Evolutionary conservation across 2,329 filamentous ascomycete species (phyloP).

Genomic region (Fusarium neocosmosporiellum): DNA sequence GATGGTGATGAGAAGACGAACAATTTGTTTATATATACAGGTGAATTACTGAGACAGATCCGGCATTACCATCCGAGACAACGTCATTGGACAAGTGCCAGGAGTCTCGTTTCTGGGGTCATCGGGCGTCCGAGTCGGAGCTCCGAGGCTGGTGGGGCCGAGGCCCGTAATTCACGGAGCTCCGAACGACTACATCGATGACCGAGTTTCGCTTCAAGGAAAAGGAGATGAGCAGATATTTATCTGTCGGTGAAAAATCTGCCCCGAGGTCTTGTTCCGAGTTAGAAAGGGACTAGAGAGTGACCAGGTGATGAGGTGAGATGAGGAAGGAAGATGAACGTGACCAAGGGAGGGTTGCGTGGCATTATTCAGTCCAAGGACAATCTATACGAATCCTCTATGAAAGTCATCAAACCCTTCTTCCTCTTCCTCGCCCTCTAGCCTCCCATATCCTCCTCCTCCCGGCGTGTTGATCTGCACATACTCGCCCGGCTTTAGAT

Average conservation of each 20-base stretch:
- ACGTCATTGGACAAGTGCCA: background rate
- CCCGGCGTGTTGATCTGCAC: constrained; percentile 52
- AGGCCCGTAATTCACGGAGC: background rate
- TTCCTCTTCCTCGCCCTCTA: background rate
- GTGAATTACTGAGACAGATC: background rate
- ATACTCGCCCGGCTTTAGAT: constrained; percentile 48
- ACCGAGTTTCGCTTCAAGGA: background rate
- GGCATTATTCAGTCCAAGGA: background rate
- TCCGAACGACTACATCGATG: background rate
- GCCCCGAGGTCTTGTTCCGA: background rate
- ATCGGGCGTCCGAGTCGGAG: background rate
- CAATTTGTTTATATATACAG: background rate
- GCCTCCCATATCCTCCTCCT: constrained; percentile 45
- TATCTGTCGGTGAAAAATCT: background rate
- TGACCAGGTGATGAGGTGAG: background rate
- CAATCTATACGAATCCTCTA: constrained; percentile 10
- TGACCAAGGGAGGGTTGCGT: background rate
- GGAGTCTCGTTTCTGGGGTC: background rate
- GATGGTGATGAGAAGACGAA: no score
- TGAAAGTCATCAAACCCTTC: constrained; percentile 15
- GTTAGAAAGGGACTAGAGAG: background rate
- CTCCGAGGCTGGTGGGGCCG: background rate
- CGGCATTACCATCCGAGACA: background rate
- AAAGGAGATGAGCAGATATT: background rate
- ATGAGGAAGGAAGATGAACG: no score